phyloP scores from a whole-genome alignment of 2,329 filamentous ascomycete species.

The Penicillium glabrum region DNA sequence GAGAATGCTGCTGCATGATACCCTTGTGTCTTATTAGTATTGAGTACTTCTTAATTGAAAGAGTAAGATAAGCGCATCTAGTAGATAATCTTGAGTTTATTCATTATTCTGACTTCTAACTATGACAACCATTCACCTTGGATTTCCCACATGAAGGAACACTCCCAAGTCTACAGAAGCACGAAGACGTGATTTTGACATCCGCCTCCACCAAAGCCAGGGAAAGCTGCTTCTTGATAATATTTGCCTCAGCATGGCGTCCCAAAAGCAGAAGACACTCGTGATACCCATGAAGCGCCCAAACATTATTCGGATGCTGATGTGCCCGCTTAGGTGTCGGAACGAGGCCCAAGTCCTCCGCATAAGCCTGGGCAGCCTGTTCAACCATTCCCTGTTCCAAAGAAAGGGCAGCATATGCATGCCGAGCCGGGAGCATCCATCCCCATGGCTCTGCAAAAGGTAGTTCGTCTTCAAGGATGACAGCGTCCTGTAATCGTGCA shows the following conservation, averaged over 20 bases:
- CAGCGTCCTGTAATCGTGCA: constrained; percentile 54
- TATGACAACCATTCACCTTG: constrained; percentile 4
- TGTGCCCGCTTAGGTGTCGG: constrained; percentile 60
- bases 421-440: constrained; percentile 73
- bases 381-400: constrained; percentile 62
- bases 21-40: background rate
- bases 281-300: constrained; percentile 70
- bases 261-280: constrained; percentile 63
- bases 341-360: constrained; percentile 60
- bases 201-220: constrained; percentile 57
- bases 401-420: constrained; percentile 67
- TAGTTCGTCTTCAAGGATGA: constrained; percentile 60
- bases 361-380: constrained; percentile 58
- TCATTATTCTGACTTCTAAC: background rate
- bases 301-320: constrained; percentile 70
- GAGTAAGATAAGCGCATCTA: background rate
- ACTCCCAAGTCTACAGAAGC: constrained; percentile 50
- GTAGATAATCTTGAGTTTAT: background rate
- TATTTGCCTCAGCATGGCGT: constrained; percentile 45
- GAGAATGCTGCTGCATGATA: constrained; percentile 2
- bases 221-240: constrained; percentile 50
- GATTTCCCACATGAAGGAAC: background rate
- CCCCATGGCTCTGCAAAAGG: constrained; percentile 73
- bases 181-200: constrained; percentile 57
- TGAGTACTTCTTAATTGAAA: background rate